Evolutionary conservation across 805 yeast species (phyloP), one percentile per base, ranked within the genome.

Genomic region (Candida silvatica): DNA sequence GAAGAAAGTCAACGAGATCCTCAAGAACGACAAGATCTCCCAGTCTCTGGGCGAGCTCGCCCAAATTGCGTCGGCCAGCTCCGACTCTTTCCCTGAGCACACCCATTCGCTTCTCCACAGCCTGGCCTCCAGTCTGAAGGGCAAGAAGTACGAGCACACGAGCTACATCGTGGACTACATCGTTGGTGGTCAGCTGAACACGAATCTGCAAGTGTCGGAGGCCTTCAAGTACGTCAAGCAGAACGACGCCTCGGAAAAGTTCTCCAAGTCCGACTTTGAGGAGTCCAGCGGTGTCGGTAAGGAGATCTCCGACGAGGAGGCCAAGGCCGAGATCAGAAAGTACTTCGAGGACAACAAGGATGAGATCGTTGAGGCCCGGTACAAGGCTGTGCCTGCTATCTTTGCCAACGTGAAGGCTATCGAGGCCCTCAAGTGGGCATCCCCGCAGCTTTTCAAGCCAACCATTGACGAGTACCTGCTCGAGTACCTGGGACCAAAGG

Each of bases 391-490:
- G 36, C 90, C 96, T 17, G 68, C 75, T 17, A 64, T 86, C 8
- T 67, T 90, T 60, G 88, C 87, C 3, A 79, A 77, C 30, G 74
- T 84, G 41, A 86, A 84, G 68, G 71, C 67, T 44, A 51, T 86
- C 30, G 79, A 86, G 4, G 74, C 65, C 15, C 69, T 92, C 58
- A 86, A 84, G 61, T 92, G 96, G 95, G 97, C 97, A 6, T 71
- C 81, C 32, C 94, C 97, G 25, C 72, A 78, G 34, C 65, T 74
- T 37, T 84, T 92, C 64, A 92, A 92, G 61, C 94, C 95, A 11
- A 69, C 75, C 17, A 80, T 92, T 46, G 98, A 92, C 55, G 76
- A 69, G 29, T 74, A 81, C 49, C 63, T 87, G n/a, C 58, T 82
- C 41, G 74, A 62, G 28, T 59, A 80, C 11, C 62, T 88, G 38